Evolutionary conservation across 2,329 filamentous ascomycete species (phyloP).

Genomic region (Thelonectria rubi): DNA sequence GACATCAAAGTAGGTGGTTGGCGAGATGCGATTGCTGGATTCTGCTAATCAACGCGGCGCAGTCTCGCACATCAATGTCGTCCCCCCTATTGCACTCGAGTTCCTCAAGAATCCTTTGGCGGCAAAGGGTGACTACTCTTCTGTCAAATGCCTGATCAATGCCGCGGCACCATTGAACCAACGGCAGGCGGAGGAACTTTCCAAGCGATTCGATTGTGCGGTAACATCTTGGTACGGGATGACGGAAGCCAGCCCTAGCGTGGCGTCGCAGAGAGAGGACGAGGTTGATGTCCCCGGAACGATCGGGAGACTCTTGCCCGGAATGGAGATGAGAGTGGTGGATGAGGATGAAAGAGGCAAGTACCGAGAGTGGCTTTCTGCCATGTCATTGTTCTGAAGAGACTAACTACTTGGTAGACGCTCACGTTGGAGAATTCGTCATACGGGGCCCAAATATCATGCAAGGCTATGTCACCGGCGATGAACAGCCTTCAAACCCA

Average conservation of each 20-base stretch:
- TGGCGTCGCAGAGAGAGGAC: constrained; percentile 15
- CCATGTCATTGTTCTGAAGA: no score
- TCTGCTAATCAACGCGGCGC: not conserved
- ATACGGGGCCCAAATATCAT: constrained; percentile 16
- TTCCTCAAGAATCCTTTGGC: constrained; percentile 8
- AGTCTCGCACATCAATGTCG: constrained; percentile 19
- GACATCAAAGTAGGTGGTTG: constrained; percentile 2
- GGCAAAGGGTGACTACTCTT: constrained; percentile 9
- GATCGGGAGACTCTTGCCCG: constrained; percentile 11
- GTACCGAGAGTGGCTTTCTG: no score
- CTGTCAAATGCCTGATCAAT: constrained; percentile 11
- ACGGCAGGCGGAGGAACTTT: constrained; percentile 12
- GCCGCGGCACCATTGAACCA: constrained; percentile 17
- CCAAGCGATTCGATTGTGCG: not conserved
- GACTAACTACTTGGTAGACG: not conserved
- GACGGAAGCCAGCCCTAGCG: constrained; percentile 17
- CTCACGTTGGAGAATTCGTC: constrained; percentile 7
- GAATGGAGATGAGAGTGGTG: constrained; percentile 17
- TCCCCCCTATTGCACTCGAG: constrained; percentile 14
- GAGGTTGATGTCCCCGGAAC: constrained; percentile 9
- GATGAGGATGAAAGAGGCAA: constrained; percentile 4
- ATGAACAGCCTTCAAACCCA: not conserved
- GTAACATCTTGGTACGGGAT: constrained; percentile 17
- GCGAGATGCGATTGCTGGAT: not conserved
- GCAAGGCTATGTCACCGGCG: constrained; percentile 13